Base-by-base conservation (phyloP, 768 basidiomycete species). In the Boletus barrowsii region DNA sequence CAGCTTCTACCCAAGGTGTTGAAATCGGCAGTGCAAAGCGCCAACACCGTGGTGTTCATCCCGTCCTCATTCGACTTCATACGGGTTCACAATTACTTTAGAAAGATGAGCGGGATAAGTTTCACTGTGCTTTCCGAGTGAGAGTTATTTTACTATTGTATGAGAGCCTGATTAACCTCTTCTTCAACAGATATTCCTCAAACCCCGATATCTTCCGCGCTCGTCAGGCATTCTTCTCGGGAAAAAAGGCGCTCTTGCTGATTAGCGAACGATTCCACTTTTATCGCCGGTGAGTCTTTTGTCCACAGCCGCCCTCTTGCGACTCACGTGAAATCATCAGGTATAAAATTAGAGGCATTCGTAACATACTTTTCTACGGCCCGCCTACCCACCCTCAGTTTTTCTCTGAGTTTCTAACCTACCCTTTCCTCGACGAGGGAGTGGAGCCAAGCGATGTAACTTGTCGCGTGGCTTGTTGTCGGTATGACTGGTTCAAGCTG, bases 261-360 rank as follows among this genome's bases (percentile, higher is more conserved):
- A 77, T 98, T 65, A 96, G 90, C 62, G 97, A 99, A 68, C 84
- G 97, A n/a, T 98, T 98, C 78, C 95, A 99, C 71, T 99, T 98
- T 71, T 98, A 93, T 79, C 83, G 91, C 58, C 78, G 93, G 88
- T 86, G 42, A 42, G 76, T 68, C 24, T 42, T 10, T 37, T 46
- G 14, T 26, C 11, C 20, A 32, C 36, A 20, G 15, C 29, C 49
- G 9, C 39, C 5, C 42, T 57, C 50, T 43, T 18, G 29, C 40
- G n/a, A 37, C 41, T 45, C 14, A 55, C 20, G 49, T 18, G 29
- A 10, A 42, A 51, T 17, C 5, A 33, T n/a, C 64, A 92, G 93
- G 53, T 98, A 98, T 75, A 93, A 91, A 62, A 83, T 98, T 47
- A 80, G 94, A 60, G 97, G 96, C 7, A 90, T 93, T 54, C 87